Evolutionary conservation across 202 grass and related monocot genomes (phyloP).

Genomic region (Carex sylvatica): DNA sequence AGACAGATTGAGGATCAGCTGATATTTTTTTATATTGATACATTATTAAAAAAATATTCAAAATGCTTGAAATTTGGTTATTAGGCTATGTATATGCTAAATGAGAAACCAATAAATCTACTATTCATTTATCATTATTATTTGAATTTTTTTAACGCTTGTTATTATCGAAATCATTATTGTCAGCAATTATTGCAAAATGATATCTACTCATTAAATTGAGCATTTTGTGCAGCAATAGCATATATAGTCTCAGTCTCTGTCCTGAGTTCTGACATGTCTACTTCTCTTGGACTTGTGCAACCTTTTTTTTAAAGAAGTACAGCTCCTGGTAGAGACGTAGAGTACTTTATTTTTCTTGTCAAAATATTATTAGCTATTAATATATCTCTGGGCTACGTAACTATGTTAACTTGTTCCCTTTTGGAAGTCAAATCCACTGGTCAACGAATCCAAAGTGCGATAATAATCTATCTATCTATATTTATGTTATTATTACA

Average conservation of each 20-base stretch:
- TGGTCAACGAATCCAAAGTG: not conserved
- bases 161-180: too few species aligned
- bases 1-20: too few species aligned
- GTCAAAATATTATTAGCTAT: not conserved
- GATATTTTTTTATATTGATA: too few species aligned
- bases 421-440: not conserved
- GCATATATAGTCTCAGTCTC: not conserved
- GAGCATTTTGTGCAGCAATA: slow-evolving; percentile 9
- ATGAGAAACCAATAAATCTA: too few species aligned
- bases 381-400: not conserved
- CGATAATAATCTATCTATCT: not conserved
- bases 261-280: not conserved
- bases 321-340: not conserved
- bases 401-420: not conserved
- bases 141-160: too few species aligned
- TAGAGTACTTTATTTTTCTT: not conserved
- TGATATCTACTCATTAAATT: not conserved
- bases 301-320: not conserved
- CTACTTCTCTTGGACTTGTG: not conserved
- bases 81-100: too few species aligned
- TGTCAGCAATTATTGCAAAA: too few species aligned
- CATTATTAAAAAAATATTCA: too few species aligned
- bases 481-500: slow-evolving; percentile 11
- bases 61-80: too few species aligned
- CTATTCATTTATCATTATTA: too few species aligned